phyloP scores from a whole-genome alignment of 1,139 yeast genomes.

The Magnusiomyces ingens region DNA sequence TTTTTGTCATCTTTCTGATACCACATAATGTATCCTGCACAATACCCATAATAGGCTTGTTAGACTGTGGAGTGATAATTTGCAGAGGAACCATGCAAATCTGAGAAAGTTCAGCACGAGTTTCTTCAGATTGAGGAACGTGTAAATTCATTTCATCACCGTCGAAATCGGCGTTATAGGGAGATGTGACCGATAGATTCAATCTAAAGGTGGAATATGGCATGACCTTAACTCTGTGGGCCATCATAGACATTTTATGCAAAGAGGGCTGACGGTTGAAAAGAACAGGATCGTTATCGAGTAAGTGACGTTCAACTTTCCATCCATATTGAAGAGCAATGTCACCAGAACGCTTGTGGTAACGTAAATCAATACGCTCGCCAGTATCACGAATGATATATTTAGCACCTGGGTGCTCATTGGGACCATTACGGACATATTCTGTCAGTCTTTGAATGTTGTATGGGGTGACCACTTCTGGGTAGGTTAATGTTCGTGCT shows the following conservation, averaged over 20 bases:
- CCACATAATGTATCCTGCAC: conserved; percentile 99
- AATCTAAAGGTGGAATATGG: conserved; percentile 97
- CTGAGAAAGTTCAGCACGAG: conserved; percentile 91
- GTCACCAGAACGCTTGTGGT: conserved; percentile 97
- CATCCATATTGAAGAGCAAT: conserved; percentile 97
- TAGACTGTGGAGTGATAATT: conserved; percentile 96
- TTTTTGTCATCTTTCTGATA: conserved; percentile 86
- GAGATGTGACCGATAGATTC: conserved; percentile 94
- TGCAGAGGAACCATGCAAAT: conserved; percentile 96
- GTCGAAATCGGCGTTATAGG: conserved; percentile 99
- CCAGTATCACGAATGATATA: conserved; percentile 97
- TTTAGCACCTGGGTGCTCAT: conserved; percentile 99
- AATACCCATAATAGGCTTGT: conserved; percentile 99
- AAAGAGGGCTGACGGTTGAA: conserved; percentile 99
- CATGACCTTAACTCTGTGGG: conserved; percentile 98
- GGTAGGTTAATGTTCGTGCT: conserved; percentile 91
- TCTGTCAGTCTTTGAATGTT: conserved; percentile 90
- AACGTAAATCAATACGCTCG: conserved; percentile 94
- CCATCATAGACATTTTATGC: conserved; percentile 99
- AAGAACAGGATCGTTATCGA: conserved; percentile 95
- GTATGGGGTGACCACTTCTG: conserved; percentile 96
- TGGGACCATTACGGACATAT: conserved; percentile 94
- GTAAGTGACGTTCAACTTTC: conserved; percentile 97
- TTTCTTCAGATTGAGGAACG: conserved; percentile 98
- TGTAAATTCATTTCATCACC: conserved; percentile 99